phyloP scores from a whole-genome alignment of 2,329 filamentous ascomycete species.

The Pseudocercospora macadamiae region DNA sequence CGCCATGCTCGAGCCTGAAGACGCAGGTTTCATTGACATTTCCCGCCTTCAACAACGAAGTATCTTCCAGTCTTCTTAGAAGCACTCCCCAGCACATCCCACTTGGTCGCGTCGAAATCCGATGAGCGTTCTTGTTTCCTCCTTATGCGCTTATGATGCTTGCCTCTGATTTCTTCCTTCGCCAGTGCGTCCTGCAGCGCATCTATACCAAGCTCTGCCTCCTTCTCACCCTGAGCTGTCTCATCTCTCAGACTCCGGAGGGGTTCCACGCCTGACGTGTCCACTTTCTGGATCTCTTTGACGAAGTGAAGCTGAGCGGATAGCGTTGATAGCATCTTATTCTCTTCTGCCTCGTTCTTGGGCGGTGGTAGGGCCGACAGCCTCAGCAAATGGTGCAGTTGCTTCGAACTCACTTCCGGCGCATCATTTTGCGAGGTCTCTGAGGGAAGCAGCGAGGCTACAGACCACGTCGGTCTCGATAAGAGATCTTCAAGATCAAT shows the following conservation, averaged over 20 bases:
- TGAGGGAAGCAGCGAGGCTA: slow-evolving; percentile 69
- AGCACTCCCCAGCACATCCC: slow-evolving; percentile 71
- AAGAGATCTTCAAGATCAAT: slow-evolving; percentile 52
- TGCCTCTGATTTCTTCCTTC: slow-evolving; percentile 64
- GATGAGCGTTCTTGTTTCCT: slow-evolving; percentile 46
- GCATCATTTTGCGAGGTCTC: slow-evolving; percentile 34
- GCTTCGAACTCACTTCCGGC: slow-evolving; percentile 61
- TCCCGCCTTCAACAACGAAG: slow-evolving; percentile 7
- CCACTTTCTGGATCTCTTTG: slow-evolving; percentile 77
- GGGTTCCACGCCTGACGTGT: slow-evolving; percentile 73
- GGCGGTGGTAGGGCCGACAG: slow-evolving; percentile 85
- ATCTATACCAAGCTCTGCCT: slow-evolving; percentile 62
- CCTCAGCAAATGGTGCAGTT: slow-evolving; percentile 81
- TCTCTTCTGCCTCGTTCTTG: slow-evolving; percentile 63
- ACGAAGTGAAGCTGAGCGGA: slow-evolving; percentile 88
- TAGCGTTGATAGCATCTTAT: slow-evolving; percentile 72
- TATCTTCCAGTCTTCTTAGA: slow-evolving; percentile 61
- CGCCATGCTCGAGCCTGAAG: not conserved
- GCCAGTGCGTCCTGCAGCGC: slow-evolving; percentile 60
- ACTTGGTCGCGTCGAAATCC: slow-evolving; percentile 61
- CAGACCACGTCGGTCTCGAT: slow-evolving; percentile 78
- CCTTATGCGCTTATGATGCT: slow-evolving; percentile 53
- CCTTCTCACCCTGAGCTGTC: slow-evolving; percentile 58
- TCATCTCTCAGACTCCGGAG: slow-evolving; percentile 82
- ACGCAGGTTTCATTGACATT: not conserved